phyloP scores from a whole-genome alignment of 805 yeast genomes.

The Metschnikowia sp. region DNA sequence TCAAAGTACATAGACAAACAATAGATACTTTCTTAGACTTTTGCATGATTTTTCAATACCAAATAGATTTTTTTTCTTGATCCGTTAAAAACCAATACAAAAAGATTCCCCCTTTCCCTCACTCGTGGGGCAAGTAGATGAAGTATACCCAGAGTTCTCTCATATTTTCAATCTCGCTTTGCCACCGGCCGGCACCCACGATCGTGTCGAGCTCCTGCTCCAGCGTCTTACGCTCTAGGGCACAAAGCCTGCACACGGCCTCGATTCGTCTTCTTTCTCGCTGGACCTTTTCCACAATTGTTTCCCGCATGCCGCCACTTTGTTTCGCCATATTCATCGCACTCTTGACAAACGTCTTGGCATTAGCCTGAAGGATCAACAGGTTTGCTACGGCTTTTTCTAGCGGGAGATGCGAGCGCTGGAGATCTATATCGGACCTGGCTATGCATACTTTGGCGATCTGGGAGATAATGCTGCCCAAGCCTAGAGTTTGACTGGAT shows the following conservation, averaged over 20 bases:
- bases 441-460: constrained; percentile 45
- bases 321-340: constrained; percentile 43
- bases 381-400: constrained; percentile 30
- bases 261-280: constrained; percentile 43
- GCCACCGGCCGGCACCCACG: constrained; percentile 31
- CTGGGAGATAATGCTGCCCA: constrained; percentile 33
- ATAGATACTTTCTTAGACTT: no score
- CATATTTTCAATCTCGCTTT: constrained; percentile 23
- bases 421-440: constrained; percentile 51
- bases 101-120: no score
- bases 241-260: constrained; percentile 43
- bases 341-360: constrained; percentile 42
- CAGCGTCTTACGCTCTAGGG: constrained; percentile 32
- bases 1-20: no score
- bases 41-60: no score
- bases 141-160: constrained; percentile 26
- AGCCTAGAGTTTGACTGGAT: constrained; percentile 18
- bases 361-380: constrained; percentile 34
- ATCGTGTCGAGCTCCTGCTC: constrained; percentile 13
- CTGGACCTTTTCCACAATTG: constrained; percentile 38
- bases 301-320: constrained; percentile 52
- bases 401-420: constrained; percentile 35
- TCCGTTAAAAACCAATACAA: no score
- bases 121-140: no score
- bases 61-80: no score